A percentile compares a stretch with the other conserved stretches of the same genome.
Evolutionary conservation across 352 stramenopile genomes (phyloP).

Genomic region (Globisporangium splendens): DNA sequence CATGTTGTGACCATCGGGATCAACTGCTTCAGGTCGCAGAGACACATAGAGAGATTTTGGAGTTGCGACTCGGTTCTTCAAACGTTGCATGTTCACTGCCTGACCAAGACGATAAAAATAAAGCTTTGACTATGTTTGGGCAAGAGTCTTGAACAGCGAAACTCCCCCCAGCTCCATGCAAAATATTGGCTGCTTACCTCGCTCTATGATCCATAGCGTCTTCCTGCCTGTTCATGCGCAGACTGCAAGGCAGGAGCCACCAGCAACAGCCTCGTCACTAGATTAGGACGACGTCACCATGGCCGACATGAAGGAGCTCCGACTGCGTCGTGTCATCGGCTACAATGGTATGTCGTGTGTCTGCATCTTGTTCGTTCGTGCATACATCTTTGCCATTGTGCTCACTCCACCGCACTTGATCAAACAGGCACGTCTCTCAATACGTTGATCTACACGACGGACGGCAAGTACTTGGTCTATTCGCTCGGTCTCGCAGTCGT

Average conservation of each 20-base stretch:
- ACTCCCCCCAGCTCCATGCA: too few relatives aligned
- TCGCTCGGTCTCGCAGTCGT: slow-evolving; percentile 84
- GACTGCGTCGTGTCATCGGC: slow-evolving; percentile 71
- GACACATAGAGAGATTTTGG: too few relatives aligned
- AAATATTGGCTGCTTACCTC: too few relatives aligned
- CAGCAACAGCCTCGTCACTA: background rate
- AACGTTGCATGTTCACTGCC: too few relatives aligned
- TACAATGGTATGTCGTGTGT: slow-evolving; percentile 60
- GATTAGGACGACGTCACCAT: slow-evolving; percentile 21
- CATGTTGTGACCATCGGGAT: too few relatives aligned
- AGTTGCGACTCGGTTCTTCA: too few relatives aligned
- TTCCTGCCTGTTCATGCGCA: too few relatives aligned
- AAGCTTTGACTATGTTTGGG: too few relatives aligned
- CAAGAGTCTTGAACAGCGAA: too few relatives aligned
- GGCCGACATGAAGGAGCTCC: slow-evolving; percentile 69
- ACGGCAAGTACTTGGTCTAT: slow-evolving; percentile 83
- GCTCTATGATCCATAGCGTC: too few relatives aligned
- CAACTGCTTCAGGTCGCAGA: too few relatives aligned
- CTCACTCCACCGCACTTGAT: background rate
- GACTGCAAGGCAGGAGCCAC: background rate
- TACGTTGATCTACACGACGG: slow-evolving; percentile 77
- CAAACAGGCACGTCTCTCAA: slow-evolving; percentile 47
- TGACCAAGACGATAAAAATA: too few relatives aligned
- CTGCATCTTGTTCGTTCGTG: slow-evolving; percentile 4
- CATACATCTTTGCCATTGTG: background rate